A percentile compares a stretch with the other conserved stretches of the same genome.
phyloP scores from a whole-genome alignment of 495 filamentous ascomycete genomes.

The Podospora pseudocomata region DNA sequence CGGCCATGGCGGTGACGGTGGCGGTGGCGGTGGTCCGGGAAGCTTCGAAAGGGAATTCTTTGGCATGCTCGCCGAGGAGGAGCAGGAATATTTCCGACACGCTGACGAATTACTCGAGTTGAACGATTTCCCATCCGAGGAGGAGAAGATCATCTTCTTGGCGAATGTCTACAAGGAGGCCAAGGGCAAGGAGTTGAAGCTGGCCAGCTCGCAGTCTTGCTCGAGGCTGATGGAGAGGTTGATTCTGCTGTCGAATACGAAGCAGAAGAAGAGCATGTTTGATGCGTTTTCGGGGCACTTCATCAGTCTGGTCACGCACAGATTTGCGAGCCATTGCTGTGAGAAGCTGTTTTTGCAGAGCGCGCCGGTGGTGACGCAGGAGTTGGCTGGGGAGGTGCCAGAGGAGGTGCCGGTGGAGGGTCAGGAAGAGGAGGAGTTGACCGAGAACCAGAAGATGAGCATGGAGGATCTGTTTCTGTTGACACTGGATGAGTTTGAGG shows the following conservation, averaged over 20 bases:
- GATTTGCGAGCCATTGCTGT: conserved; percentile 95
- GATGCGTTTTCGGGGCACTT: conserved; percentile 84
- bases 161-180: conserved; percentile 83
- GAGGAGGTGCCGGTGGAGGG: conserved; percentile 29
- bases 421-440: conserved; percentile 39
- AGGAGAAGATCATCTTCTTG: conserved; percentile 77
- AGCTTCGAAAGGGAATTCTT: conserved; percentile 63
- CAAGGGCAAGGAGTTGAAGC: conserved; percentile 87
- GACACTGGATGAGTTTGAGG: conserved; percentile 78
- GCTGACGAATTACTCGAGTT: conserved; percentile 84
- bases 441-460: conserved; percentile 37
- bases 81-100: conserved; percentile 89
- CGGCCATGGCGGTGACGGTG: background rate
- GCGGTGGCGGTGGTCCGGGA: conserved; percentile 4
- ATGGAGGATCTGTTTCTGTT: conserved; percentile 84
- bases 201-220: conserved; percentile 91
- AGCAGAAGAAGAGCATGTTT: conserved; percentile 82
- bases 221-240: conserved; percentile 89
- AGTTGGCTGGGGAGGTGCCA: conserved; percentile 49
- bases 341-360: conserved; percentile 85
- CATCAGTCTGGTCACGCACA: conserved; percentile 81
- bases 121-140: conserved; percentile 73
- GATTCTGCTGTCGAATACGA: conserved; percentile 72
- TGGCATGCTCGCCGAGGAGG: conserved; percentile 81
- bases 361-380: conserved; percentile 70